Evolutionary conservation across 306 rosid genomes (phyloP), one percentile per base, ranked within the genome.

Genomic region (Trifolium dubium): DNA sequence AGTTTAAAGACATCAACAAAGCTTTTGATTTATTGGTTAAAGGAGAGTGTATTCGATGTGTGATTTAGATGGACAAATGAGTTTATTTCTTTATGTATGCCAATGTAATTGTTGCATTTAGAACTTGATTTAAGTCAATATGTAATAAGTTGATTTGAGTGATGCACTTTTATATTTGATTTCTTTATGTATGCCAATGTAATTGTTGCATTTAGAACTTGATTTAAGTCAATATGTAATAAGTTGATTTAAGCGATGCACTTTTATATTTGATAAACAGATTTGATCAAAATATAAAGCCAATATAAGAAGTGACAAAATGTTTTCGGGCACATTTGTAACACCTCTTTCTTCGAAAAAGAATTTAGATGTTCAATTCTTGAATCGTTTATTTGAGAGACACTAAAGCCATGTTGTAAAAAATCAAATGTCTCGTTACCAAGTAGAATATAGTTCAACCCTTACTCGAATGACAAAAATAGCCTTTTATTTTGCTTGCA

Each of bases 21-120:
- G 98, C 98, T 62, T 93, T 93, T 69, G 85, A 90, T 77, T 81
- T 90, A 50, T 84, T 93, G 39, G 54, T 74, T 37, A 82, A 83
- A 78, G 97, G 97, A 47, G 56, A 88, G 10, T 63, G 88, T 35
- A 89, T 90, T 28, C 78, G 93, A 41, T 89, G 96, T 72, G 90
- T 89, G 71, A 86, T 90, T 81, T 89, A 87, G 94, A 89, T 92
- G 98, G 70, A 81, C 71, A 79, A 81, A 62, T 77, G 69, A 66
- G 39, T 43, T 64, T 4, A 19, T 9, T 23, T 23, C 1, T 23
- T 0, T 23, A 1, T 23, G 0, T 23, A 23, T 23, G 23, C 1
- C 23, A 23, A 23, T 35, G 40, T 37, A 37, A 50, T 60, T 8
- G 41, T 31, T 13, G 3, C 28, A 60, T 60, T 60, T n/a, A 32